Conservation (phyloP, 2,329 filamentous ascomycete genomes). For the Aschersonia sp. region DNA sequence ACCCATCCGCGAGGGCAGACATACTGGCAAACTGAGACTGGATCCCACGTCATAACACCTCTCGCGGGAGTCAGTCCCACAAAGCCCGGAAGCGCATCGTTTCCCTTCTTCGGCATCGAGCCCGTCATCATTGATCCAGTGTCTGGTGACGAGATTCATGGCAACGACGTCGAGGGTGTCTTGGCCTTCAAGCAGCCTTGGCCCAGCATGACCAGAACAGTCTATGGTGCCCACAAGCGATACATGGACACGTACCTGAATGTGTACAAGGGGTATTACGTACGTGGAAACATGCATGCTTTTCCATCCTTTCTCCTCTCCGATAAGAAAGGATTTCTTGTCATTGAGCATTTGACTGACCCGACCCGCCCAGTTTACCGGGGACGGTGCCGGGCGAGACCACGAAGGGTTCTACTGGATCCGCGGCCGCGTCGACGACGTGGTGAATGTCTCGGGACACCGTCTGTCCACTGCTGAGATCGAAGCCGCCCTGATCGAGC, state of each 20-base stretch:
- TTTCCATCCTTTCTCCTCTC: background rate
- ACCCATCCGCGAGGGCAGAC: slow-evolving; percentile 40
- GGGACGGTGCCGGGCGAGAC: slow-evolving; percentile 88
- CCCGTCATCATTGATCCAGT: slow-evolving; percentile 95
- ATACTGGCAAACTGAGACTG: slow-evolving; percentile 99
- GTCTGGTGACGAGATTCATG: slow-evolving; percentile 80
- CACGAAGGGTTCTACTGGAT: slow-evolving; percentile 99
- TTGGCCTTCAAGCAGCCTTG: slow-evolving; percentile 94
- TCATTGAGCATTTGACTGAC: background rate
- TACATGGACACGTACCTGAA: slow-evolving; percentile 99
- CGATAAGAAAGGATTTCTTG: background rate
- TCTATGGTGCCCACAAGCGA: slow-evolving; percentile 94
- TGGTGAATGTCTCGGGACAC: slow-evolving; percentile 95
- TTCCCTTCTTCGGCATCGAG: slow-evolving; percentile 97
- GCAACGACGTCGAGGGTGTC: slow-evolving; percentile 95
- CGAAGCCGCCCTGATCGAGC: slow-evolving; percentile 90
- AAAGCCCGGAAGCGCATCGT: slow-evolving; percentile 88
- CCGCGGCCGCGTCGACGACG: slow-evolving; percentile 92
- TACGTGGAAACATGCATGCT: slow-evolving; percentile 31
- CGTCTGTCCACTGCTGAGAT: slow-evolving; percentile 95
- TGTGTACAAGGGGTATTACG: slow-evolving; percentile 96
- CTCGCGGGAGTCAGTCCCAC: slow-evolving; percentile 88
- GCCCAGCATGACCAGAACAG: slow-evolving; percentile 96
- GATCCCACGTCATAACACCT: slow-evolving; percentile 89
- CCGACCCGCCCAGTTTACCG: slow-evolving; percentile 50